These are phyloP conservation scores for Candida tammaniensis DNA, from an alignment of 805 yeast genomes.

Conservation along the genomic window DNA sequence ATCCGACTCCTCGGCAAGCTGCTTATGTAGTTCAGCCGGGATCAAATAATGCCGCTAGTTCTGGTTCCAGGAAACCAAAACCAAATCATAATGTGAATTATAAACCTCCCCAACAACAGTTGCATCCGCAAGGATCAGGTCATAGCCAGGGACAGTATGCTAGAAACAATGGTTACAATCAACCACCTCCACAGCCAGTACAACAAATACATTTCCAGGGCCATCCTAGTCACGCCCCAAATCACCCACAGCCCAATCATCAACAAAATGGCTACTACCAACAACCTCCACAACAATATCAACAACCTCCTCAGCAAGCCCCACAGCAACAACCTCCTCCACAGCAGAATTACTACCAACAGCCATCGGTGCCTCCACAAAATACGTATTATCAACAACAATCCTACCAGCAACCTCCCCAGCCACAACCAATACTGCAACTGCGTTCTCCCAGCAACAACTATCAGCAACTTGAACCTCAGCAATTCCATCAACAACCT, in stretches of 20 bases:
- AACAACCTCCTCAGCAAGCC: constrained; percentile 10
- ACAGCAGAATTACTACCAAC: constrained; percentile 6
- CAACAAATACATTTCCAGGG: constrained; percentile 7
- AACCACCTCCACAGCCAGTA: constrained; percentile 6
- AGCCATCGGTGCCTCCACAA: constrained; percentile 11
- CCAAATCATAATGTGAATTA: constrained; percentile 10
- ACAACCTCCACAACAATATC: constrained; percentile 13
- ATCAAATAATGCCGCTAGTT: constrained; percentile 8
- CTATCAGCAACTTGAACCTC: not conserved
- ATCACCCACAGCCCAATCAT: constrained; percentile 11
- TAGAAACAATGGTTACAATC: constrained; percentile 7
- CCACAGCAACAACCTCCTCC: constrained; percentile 7
- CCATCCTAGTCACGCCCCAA: constrained; percentile 3
- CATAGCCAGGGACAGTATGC: no score
- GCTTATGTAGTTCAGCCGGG: constrained; percentile 26
- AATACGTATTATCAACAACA: constrained; percentile 14
- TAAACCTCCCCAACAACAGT: constrained; percentile 15
- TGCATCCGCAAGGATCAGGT: constrained; percentile 3
- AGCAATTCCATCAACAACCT: constrained; percentile 13
- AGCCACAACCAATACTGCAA: constrained; percentile 7
- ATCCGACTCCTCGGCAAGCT: constrained; percentile 47
- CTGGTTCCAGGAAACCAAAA: constrained; percentile 10
- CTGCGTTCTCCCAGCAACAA: constrained; percentile 6
- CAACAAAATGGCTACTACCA: constrained; percentile 15
- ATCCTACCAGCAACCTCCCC: constrained; percentile 10